Percentiles rank a stretch among this genome's conserved stretches.
Conservation (phyloP, 805 yeast species). For the Lipomyces starkeyi region DNA sequence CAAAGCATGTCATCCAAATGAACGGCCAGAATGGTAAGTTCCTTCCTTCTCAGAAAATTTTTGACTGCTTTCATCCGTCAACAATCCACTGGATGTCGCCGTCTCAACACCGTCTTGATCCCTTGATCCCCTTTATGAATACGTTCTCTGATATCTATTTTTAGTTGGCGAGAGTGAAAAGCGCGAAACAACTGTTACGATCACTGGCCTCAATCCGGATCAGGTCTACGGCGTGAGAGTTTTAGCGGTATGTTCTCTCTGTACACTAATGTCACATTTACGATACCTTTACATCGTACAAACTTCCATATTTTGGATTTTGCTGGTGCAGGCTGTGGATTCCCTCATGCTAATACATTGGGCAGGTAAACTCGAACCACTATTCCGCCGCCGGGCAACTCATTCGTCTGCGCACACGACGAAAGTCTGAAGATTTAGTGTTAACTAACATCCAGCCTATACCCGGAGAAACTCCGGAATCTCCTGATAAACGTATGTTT, state of each 20-base stretch:
- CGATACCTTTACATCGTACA: too few relatives aligned
- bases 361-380: constrained; percentile 36
- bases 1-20: constrained; percentile 46
- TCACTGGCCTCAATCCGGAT: constrained; percentile 46
- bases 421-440: constrained; percentile 39
- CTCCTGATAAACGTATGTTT: not conserved
- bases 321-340: not conserved
- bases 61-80: not conserved
- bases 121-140: not conserved
- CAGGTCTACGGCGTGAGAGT: constrained; percentile 46
- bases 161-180: constrained; percentile 46
- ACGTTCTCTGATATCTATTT: not conserved
- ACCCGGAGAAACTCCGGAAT: constrained; percentile 16
- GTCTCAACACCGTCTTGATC: not conserved
- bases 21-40: constrained; percentile 43
- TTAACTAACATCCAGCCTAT: constrained; percentile 39
- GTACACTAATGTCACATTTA: not conserved
- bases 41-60: not conserved
- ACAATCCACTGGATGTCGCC: not conserved
- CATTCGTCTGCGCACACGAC: constrained; percentile 42
- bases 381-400: constrained; percentile 39
- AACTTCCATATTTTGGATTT: not conserved
- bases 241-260: constrained; percentile 41
- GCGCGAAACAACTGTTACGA: constrained; percentile 43
- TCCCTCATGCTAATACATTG: not conserved